Evolutionary conservation across 2,329 filamentous ascomycete species (phyloP), one percentile per base, ranked within the genome.

Genomic region (Trichoderma atroviride): DNA sequence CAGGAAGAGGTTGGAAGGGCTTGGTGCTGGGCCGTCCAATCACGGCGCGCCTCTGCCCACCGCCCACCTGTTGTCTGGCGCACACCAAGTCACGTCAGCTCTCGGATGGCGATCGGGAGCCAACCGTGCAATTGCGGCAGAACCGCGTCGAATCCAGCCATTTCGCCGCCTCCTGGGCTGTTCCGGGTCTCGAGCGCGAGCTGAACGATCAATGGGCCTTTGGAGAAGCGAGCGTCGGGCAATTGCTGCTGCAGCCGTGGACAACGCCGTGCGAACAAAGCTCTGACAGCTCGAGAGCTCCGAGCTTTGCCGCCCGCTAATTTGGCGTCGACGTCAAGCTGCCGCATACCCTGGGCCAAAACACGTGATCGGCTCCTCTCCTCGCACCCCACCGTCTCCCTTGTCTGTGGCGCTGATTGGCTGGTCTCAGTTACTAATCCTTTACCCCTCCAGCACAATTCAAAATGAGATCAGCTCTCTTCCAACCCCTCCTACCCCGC

Each of bases 401-500:
- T 73, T 70, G 61, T 62, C 14, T 24, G 53, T 27, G 3, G 6
- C 24, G 67, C 66, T 75, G 37, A 76, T 78, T 79, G 77, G 79
- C 65, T 69, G 33, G 40, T 1, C 56, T 69, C 70, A 72, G 69
- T 76, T 75, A 76, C 81, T 82, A 81, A 82, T 78, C 71, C 73
- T 76, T 77, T 76, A 75, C 78, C 80, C 79, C 79, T 81, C 80
- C 75, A 82, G 80, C 77, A 76, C 75, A 70, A 43, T 75, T 77
- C 78, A 82, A 80, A 79, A 82, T 82, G 81, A 81, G 80, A 79
- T 80, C 81, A 77, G 79, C 80, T 72, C 77, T 82, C 76, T 75
- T 82, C 74, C 79, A 78, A 81, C 81, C 81, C 80, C 81, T 82
- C 80, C 80, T 82, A 81, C 81, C 81, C 81, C 81, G 80, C 80